These are phyloP conservation scores for Trichoderma semiorbis DNA, from an alignment of 2,329 filamentous ascomycete species.

Conservation along the genomic window DNA sequence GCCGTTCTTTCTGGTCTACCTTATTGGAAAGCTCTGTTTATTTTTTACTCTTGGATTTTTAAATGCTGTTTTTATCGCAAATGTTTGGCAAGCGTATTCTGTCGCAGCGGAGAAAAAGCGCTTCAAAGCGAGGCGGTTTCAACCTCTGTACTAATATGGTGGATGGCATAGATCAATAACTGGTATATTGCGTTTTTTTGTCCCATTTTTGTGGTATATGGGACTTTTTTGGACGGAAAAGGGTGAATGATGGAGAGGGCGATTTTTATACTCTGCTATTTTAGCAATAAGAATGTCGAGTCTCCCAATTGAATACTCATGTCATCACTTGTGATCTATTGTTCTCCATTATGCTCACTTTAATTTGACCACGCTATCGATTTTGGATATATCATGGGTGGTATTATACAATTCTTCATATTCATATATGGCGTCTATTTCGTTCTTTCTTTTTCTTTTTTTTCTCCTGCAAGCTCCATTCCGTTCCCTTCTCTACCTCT, in stretches of 20 bases:
- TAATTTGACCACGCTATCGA: background rate
- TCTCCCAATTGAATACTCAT: slow-evolving; percentile 1
- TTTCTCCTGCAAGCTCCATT: background rate
- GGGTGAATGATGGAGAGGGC: background rate
- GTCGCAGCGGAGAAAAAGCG: slow-evolving; percentile 22
- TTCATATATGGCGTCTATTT: slow-evolving; percentile 14
- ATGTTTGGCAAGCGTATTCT: slow-evolving; percentile 23
- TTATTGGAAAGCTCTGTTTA: background rate
- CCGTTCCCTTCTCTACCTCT: slow-evolving; percentile 47
- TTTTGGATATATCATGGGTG: background rate
- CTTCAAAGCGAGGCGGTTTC: slow-evolving; percentile 21
- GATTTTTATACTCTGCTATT: background rate
- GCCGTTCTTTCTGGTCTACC: background rate
- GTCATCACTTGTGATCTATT: background rate
- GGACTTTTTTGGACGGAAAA: background rate
- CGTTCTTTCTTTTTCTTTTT: background rate
- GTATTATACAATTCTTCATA: slow-evolving; percentile 17
- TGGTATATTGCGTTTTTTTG: slow-evolving; percentile 5
- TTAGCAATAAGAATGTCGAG: slow-evolving; percentile 26
- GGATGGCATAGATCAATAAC: slow-evolving; percentile 25
- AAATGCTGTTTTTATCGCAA: slow-evolving; percentile 6
- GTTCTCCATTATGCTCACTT: background rate
- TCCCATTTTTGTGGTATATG: slow-evolving; percentile 5
- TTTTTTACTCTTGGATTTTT: background rate
- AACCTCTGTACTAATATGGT: slow-evolving; percentile 33